Base-by-base conservation (phyloP, 2,329 filamentous ascomycete species). In the Stemphylium beticola region DNA sequence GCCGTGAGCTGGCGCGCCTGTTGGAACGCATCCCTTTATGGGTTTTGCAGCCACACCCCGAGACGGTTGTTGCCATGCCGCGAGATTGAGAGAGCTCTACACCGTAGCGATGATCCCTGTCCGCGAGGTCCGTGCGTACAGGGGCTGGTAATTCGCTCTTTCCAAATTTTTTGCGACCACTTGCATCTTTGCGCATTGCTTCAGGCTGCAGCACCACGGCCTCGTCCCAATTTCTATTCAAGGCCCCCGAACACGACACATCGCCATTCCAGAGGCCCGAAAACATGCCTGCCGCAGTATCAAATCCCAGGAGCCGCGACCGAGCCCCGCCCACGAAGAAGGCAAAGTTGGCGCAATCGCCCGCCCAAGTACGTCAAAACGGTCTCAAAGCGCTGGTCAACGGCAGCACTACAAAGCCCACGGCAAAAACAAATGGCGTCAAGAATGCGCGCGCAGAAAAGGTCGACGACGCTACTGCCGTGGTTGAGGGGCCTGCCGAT, bases 391-490 rank as follows among this genome's bases (percentile, higher is more conserved):
- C 70, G 7, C 65, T 77, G 6, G 58, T 74, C 43, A 66, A 66
- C 45, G 70, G 61, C 26, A 57, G 55, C 14, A 39, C 64, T 0
- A 67, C 71, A 22, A 76, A 76, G 63, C 68, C 79, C 4, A 78
- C 80, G 3, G 81, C 78, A 15, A 78, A 80, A 49, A 79, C 82
- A 51, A 86, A 84, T 65, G 82, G 83, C 22, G 73, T 79, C 20
- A 83, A 81, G 64, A 76, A 79, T 57, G 68, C 78, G 43, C 79
- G 78, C 38, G 80, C 81, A 60, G 78, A 76, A 53, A 79, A 81
- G 36, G 80, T 87, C 31, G 81, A 87, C 67, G 85, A 88, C 59
- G 81, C 83, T 29, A 80, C 78, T 49, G 78, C 83, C 10, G 78
- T 82, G 2, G 82, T 88, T 10, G 79, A 81, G 42, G 78, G 78